Evolutionary conservation across 257 asterid species (phyloP).

Genomic region (Solanum bulbocastanum): DNA sequence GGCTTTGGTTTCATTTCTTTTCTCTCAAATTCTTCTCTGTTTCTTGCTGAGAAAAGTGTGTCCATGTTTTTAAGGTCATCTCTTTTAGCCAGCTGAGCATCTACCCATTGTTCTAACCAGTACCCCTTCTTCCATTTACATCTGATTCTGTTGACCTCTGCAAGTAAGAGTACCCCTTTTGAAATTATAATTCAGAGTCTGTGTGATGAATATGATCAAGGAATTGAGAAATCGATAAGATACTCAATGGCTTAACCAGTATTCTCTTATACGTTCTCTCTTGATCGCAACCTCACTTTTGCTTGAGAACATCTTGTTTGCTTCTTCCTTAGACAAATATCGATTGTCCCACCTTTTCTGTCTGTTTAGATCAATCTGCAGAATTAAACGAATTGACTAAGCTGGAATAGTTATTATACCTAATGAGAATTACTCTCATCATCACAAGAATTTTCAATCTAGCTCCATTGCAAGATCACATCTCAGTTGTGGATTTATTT

Average conservation of each 20-base stretch:
- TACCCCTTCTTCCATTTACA: conserved; percentile 43
- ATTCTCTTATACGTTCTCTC: conserved; percentile 68
- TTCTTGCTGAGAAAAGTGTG: conserved; percentile 17
- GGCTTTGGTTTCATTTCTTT: conserved; percentile 15
- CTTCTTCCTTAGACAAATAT: conserved; percentile 48
- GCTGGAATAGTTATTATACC: background rate
- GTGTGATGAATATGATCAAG: background rate
- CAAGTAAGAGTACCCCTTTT: background rate
- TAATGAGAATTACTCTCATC: background rate
- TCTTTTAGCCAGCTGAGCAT: conserved; percentile 60
- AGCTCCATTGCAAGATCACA: too few relatives aligned
- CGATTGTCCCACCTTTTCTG: conserved; percentile 78
- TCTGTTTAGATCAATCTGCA: conserved; percentile 68
- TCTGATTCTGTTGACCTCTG: conserved; percentile 91
- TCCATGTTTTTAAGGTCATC: conserved; percentile 27
- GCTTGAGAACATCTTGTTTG: conserved; percentile 35
- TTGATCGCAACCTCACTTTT: conserved; percentile 63
- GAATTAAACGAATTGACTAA: background rate
- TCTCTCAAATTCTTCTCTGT: conserved; percentile 27
- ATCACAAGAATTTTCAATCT: background rate
- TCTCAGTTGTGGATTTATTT: too few relatives aligned
- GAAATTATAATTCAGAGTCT: background rate
- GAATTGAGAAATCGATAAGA: background rate
- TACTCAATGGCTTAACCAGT: conserved; percentile 67
- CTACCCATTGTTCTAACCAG: conserved; percentile 90